Conservation (phyloP, 192 early-diverging fungal species). For the Coemansia sp. region DNA sequence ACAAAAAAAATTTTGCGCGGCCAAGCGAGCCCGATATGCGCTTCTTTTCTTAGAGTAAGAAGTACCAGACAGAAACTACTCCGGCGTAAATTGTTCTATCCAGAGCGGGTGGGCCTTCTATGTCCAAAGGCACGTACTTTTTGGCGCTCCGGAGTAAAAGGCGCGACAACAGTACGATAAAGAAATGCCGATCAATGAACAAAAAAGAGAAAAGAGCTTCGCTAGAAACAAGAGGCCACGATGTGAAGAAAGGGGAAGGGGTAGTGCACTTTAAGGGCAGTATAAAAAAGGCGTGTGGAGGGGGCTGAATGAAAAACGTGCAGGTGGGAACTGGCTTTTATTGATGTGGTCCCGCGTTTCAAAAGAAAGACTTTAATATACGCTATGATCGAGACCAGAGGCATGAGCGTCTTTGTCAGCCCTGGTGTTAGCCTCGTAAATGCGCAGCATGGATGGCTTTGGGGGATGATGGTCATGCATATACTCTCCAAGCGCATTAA, state of each 20-base stretch:
- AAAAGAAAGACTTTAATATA: neutral
- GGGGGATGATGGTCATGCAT: neutral
- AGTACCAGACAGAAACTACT: neutral
- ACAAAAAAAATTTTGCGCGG: neutral
- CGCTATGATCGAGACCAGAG: constrained; percentile 2
- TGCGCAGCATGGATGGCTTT: neutral
- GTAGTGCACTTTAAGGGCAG: neutral
- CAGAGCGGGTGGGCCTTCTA: neutral
- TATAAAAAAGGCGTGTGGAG: constrained; percentile 16
- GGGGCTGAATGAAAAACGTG: neutral
- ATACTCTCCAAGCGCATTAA: neutral
- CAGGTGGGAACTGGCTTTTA: constrained; percentile 8
- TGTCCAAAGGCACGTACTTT: neutral
- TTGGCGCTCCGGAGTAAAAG: neutral
- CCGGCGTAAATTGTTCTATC: neutral
- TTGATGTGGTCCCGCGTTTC: neutral
- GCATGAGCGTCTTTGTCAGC: constrained; percentile 6
- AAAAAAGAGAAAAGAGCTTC: constrained; percentile 9
- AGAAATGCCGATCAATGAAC: neutral
- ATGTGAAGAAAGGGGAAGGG: neutral
- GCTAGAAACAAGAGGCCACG: neutral
- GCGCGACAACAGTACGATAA: neutral
- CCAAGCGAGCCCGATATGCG: neutral
- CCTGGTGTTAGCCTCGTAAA: neutral
- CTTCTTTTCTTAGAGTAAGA: neutral